These are phyloP conservation scores for Debaryomyces tyrocola DNA, from an alignment of 805 yeast genomes.

Conservation along the genomic window DNA sequence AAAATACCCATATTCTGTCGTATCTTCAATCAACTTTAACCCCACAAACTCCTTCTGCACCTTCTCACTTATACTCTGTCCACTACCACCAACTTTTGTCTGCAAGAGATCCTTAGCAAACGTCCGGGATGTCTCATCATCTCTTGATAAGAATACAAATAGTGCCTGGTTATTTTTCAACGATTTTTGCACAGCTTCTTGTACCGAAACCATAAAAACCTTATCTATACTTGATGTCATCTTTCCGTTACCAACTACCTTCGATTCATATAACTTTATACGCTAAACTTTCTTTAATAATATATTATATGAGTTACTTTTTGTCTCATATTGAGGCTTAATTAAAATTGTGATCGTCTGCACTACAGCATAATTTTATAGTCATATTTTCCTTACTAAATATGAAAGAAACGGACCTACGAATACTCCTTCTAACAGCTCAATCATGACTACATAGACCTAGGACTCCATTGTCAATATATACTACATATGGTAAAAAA, in stretches of 20 bases:
- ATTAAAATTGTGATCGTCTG: no score
- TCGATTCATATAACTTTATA: no score
- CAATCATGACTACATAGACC: no score
- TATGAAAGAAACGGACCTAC: no score
- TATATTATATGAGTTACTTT: no score
- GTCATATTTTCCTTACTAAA: no score
- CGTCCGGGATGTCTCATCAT: conserved; percentile 9
- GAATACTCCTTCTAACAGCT: no score
- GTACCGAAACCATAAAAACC: conserved; percentile 20
- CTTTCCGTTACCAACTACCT: background rate
- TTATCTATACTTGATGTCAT: conserved; percentile 1
- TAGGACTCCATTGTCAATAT: no score
- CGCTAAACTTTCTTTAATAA: no score
- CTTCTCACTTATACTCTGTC: background rate
- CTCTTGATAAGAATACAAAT: conserved; percentile 21
- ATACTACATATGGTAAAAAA: no score
- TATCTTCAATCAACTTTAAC: conserved; percentile 15
- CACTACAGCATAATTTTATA: no score
- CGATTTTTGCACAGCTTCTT: conserved; percentile 22
- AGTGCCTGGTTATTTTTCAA: conserved; percentile 17
- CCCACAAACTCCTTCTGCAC: conserved; percentile 13
- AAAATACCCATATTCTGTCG: conserved; percentile 33
- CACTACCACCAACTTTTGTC: background rate
- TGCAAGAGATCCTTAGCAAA: conserved; percentile 12
- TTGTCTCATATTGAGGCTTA: no score